phyloP scores from a whole-genome alignment of 2,329 filamentous ascomycete species.

The Thelonectria discophora region DNA sequence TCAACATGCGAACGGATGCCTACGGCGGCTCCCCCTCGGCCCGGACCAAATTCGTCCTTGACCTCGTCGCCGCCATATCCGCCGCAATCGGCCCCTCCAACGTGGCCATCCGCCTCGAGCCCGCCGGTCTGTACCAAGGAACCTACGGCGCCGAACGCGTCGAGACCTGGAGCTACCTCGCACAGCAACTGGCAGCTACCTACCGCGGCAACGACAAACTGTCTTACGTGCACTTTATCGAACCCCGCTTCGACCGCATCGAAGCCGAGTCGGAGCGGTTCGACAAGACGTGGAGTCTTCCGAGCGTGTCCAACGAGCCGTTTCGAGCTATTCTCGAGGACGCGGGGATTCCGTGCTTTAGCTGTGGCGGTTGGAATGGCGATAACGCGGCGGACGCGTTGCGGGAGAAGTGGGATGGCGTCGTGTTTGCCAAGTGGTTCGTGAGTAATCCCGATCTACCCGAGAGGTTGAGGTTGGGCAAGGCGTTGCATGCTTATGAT shows the following conservation, averaged over 20 bases:
- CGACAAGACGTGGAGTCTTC: not conserved
- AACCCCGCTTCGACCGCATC: slow-evolving; percentile 6
- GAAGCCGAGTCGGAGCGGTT: slow-evolving; percentile 5
- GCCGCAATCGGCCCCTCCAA: slow-evolving; percentile 5
- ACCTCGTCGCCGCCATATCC: not conserved
- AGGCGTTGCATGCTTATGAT: slow-evolving; percentile 6
- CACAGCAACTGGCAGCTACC: not conserved
- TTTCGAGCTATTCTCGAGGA: not conserved
- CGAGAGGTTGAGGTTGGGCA: not conserved
- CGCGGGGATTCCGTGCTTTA: not conserved
- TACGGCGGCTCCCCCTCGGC: slow-evolving; percentile 3
- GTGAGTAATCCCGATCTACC: slow-evolving; percentile 9
- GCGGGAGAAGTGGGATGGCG: slow-evolving; percentile 1
- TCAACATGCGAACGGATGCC: slow-evolving; percentile 2
- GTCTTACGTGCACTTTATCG: slow-evolving; percentile 10
- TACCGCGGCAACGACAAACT: slow-evolving; percentile 9
- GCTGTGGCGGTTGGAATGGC: slow-evolving; percentile 1
- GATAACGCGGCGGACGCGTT: not conserved
- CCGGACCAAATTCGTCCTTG: slow-evolving; percentile 1
- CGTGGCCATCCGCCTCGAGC: slow-evolving; percentile 5
- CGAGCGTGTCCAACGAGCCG: slow-evolving; percentile 1
- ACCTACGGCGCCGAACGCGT: slow-evolving; percentile 1
- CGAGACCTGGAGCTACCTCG: slow-evolving; percentile 4
- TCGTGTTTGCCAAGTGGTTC: slow-evolving; percentile 12
- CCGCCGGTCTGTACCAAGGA: slow-evolving; percentile 1